Percentiles rank a stretch among this genome's conserved stretches.
phyloP scores from a whole-genome alignment of 106 monocot species.

The Narthecium ossifragum region DNA sequence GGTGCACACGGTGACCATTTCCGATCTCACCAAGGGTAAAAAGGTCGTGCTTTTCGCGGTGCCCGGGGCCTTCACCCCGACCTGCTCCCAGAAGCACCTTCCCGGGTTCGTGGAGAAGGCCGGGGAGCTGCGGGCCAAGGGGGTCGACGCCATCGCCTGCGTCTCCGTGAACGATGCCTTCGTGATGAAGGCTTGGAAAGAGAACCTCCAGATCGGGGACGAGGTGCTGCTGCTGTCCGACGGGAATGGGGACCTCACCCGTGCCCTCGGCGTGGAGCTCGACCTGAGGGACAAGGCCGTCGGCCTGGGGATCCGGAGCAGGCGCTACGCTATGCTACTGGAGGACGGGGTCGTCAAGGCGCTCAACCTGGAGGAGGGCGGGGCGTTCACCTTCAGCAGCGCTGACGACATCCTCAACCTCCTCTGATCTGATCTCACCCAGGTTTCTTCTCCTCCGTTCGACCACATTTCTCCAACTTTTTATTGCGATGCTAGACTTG shows the following conservation, averaged over 20 bases:
- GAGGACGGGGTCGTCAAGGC: conserved; percentile 23
- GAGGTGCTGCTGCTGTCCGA: conserved; percentile 23
- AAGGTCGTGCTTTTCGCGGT: conserved; percentile 66
- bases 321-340: conserved; percentile 12
- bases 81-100: conserved; percentile 81
- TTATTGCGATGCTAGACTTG: too few species aligned
- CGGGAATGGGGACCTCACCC: conserved; percentile 16
- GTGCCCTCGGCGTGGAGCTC: conserved; percentile 13
- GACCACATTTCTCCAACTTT: neutral
- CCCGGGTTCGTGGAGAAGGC: conserved; percentile 72
- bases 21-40: conserved; percentile 64
- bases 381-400: conserved; percentile 24
- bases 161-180: conserved; percentile 79
- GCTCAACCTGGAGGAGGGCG: conserved; percentile 21
- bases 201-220: conserved; percentile 12
- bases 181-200: conserved; percentile 50
- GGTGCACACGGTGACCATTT: conserved; percentile 44
- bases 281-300: conserved; percentile 65
- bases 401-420: conserved; percentile 23
- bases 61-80: conserved; percentile 80
- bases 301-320: conserved; percentile 52
- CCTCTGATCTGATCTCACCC: neutral
- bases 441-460: neutral
- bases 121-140: conserved; percentile 47
- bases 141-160: conserved; percentile 67